Evolutionary conservation across 768 basidiomycete species (phyloP), one percentile per base, ranked within the genome.

Genomic region (Boletales sp.): DNA sequence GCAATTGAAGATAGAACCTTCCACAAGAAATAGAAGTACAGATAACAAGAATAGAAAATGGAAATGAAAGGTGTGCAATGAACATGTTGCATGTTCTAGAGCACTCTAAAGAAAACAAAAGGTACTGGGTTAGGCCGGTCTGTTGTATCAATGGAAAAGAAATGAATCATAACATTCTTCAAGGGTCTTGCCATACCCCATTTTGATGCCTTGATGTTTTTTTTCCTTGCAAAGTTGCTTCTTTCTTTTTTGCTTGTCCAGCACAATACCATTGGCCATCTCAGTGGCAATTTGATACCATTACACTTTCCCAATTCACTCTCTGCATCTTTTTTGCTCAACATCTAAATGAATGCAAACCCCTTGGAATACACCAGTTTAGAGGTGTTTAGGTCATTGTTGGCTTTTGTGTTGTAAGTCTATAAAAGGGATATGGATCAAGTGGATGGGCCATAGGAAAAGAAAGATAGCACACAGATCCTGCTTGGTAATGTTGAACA

Each of bases 291-390:
- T 11, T 75, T 77, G 64, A 79, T 83, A n/a, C 89, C 90, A 61
- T 95, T 95, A 54, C 89, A 83, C 12, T 75, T 81, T 58, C 83
- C 83, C 50, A 95, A 74, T 0, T 91, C 94, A 44, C 74, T 73
- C 64, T 94, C 87, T 9, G 92, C 94, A 60, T 94, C 89, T 50
- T 85, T 86, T 64, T 80, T 84, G 61, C 82, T 83, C 56, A 93
- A 67, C 81, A 91, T 93, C 90, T 92, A 95, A 9, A 98, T 84
- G 60, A 98, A 97, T 0, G 93, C 94, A 57, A 95, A 98, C 0
- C 94, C 93, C 57, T 86, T 85, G 38, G 79, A 74, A 30, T 78
- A 72, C 21, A 49, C 10, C 12, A 58, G 37, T 40, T 67, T 69
- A 37, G 51, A 14, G 31, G 39, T 9, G 25, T 33, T 25, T 64